Percentiles rank a stretch among this genome's conserved stretches.
These are phyloP conservation scores for Aegle marmelos DNA, from an alignment of 345 rosid genomes.

Conservation along the genomic window DNA sequence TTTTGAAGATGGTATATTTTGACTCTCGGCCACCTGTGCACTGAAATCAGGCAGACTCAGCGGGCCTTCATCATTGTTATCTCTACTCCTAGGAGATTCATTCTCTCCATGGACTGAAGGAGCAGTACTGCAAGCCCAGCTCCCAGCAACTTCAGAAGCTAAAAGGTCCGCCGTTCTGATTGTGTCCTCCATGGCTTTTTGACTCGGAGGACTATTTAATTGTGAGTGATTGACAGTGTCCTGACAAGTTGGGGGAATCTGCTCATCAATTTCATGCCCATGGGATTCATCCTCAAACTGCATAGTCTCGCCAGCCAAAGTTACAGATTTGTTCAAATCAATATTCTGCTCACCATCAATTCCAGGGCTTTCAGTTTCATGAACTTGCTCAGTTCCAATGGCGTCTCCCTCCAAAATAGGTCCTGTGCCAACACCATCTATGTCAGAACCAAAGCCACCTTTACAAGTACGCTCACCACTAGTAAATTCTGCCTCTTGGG, in stretches of 20 bases:
- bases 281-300: conserved; percentile 73
- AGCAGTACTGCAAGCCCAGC: conserved; percentile 86
- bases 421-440: conserved; percentile 57
- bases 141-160: conserved; percentile 84
- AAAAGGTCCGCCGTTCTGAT: conserved; percentile 76
- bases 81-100: conserved; percentile 51
- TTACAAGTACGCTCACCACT: conserved; percentile 44
- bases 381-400: conserved; percentile 72
- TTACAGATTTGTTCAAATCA: conserved; percentile 35
- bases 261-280: conserved; percentile 43
- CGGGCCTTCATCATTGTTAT: conserved; percentile 38
- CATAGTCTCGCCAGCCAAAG: conserved; percentile 69
- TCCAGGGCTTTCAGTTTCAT: conserved; percentile 74
- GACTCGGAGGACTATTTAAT: conserved; percentile 33
- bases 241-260: conserved; percentile 17
- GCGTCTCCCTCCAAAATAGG: conserved; percentile 53
- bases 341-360: conserved; percentile 33
- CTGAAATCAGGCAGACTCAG: conserved; percentile 39
- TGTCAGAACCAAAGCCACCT: conserved; percentile 83
- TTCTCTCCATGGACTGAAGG: conserved; percentile 80
- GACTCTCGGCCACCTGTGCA: conserved; percentile 55
- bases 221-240: conserved; percentile 24
- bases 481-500: conserved; percentile 70
- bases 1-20: conserved; percentile 45
- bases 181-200: conserved; percentile 49